phyloP scores from a whole-genome alignment of 2,329 filamentous ascomycete species.

The Aureobasidium sp. region DNA sequence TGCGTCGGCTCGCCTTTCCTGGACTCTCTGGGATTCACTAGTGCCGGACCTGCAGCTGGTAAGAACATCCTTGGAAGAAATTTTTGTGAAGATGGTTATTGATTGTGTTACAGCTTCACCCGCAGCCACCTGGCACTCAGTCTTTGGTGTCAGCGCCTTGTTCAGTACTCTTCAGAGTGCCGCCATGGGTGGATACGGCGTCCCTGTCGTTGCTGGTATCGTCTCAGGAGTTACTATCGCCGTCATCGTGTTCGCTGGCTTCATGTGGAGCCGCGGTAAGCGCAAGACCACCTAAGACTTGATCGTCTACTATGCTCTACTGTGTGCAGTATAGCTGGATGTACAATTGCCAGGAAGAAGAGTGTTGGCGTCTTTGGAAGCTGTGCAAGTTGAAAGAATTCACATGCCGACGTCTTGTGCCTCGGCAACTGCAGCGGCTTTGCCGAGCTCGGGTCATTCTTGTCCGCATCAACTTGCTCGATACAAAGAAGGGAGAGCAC shows the following conservation, averaged over 20 bases:
- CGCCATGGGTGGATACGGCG: conserved; percentile 30
- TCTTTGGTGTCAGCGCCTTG: conserved; percentile 20
- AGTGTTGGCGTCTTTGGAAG: too few relatives aligned
- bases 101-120: conserved; percentile 20
- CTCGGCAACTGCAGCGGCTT: background rate
- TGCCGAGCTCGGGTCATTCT: background rate
- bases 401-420: conserved; percentile 4
- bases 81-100: background rate
- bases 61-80: background rate
- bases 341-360: too few relatives aligned
- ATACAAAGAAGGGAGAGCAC: background rate
- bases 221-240: conserved; percentile 18
- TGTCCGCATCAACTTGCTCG: background rate
- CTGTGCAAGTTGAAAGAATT: too few relatives aligned
- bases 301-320: background rate
- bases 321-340: background rate
- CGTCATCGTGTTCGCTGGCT: background rate
- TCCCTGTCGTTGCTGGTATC: conserved; percentile 20
- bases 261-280: background rate
- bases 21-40: background rate
- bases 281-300: background rate
- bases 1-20: background rate
- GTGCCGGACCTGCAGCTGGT: conserved; percentile 1
- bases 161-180: conserved; percentile 27
- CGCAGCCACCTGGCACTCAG: conserved; percentile 24